These are phyloP conservation scores for Friedmanniomyces endolithicus DNA, from an alignment of 495 filamentous ascomycete species.

Conservation along the genomic window DNA sequence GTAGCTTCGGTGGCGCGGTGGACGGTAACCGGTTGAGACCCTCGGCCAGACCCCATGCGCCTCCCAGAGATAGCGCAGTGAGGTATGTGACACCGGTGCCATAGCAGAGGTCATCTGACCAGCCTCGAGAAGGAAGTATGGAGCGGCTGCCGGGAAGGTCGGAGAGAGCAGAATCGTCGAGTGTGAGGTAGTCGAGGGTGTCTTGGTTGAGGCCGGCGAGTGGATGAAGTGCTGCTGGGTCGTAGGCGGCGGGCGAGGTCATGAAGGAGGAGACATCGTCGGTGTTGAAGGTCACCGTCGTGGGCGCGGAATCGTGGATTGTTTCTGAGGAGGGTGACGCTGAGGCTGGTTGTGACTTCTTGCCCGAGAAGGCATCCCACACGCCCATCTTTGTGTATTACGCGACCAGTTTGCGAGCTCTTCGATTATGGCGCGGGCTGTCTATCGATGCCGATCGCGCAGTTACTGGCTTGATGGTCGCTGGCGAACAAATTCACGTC, in stretches of 20 bases:
- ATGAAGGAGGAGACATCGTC: slow-evolving; percentile 78
- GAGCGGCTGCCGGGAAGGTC: slow-evolving; percentile 76
- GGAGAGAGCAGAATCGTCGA: slow-evolving; percentile 84
- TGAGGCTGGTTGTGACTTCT: slow-evolving; percentile 48
- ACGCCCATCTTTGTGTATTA: slow-evolving; percentile 44
- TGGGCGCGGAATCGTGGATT: slow-evolving; percentile 31
- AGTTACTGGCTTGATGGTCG: background rate
- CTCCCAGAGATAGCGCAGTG: slow-evolving; percentile 69
- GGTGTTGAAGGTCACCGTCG: slow-evolving; percentile 49
- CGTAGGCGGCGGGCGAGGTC: slow-evolving; percentile 52
- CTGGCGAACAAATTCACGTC: background rate
- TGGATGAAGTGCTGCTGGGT: slow-evolving; percentile 83
- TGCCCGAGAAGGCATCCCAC: slow-evolving; percentile 80
- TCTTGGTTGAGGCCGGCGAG: slow-evolving; percentile 86
- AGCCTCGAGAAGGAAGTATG: slow-evolving; percentile 83
- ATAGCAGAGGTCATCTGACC: slow-evolving; percentile 96
- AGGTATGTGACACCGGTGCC: slow-evolving; percentile 92
- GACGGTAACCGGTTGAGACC: slow-evolving; percentile 61
- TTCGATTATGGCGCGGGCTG: background rate
- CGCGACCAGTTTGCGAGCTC: background rate
- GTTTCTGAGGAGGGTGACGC: slow-evolving; percentile 25
- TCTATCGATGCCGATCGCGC: background rate
- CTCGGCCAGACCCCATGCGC: slow-evolving; percentile 82
- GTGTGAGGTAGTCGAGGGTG: slow-evolving; percentile 79
- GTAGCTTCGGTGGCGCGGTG: slow-evolving; percentile 72